Percentiles rank a stretch among this genome's conserved stretches.
Evolutionary conservation across 805 yeast genomes (phyloP).

Genomic region (Teunomyces barrocoloradensis): DNA sequence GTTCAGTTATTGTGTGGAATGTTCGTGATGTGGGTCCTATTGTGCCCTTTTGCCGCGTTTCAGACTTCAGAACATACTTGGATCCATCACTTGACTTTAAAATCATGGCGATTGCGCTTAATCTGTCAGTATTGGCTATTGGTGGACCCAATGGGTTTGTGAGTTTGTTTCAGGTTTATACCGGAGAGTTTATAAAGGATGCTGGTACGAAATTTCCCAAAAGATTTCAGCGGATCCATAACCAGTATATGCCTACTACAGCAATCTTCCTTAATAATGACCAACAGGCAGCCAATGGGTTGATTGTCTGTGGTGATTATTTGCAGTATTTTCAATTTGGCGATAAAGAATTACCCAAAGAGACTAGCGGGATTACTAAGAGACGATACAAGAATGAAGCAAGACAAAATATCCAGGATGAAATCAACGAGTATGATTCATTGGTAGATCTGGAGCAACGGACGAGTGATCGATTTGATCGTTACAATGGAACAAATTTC

Average conservation of each 20-base stretch:
- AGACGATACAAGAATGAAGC: slow-evolving; percentile 20
- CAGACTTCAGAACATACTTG: slow-evolving; percentile 4
- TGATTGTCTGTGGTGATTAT: slow-evolving; percentile 39
- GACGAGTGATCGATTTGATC: slow-evolving; percentile 31
- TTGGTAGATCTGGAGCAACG: slow-evolving; percentile 22
- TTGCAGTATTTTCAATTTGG: slow-evolving; percentile 51
- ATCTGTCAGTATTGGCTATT: slow-evolving; percentile 31
- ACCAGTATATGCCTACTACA: slow-evolving; percentile 23
- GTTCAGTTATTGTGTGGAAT: slow-evolving; percentile 42
- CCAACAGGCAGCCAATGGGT: slow-evolving; percentile 31
- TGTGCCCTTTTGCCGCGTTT: slow-evolving; percentile 21
- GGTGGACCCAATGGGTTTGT: slow-evolving; percentile 45
- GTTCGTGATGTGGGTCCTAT: slow-evolving; percentile 29
- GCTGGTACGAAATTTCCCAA: slow-evolving; percentile 30
- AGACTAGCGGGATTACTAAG: slow-evolving; percentile 9
- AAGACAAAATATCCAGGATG: slow-evolving; percentile 26
- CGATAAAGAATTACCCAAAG: slow-evolving; percentile 18
- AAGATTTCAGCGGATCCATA: slow-evolving; percentile 19
- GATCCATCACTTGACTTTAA: slow-evolving; percentile 9
- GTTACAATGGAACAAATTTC: slow-evolving; percentile 44
- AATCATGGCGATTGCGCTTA: slow-evolving; percentile 29
- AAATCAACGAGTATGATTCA: slow-evolving; percentile 36
- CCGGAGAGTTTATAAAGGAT: slow-evolving; percentile 40
- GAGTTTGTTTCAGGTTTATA: slow-evolving; percentile 40
- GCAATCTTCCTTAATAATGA: slow-evolving; percentile 25